Conservation (phyloP, 2,329 filamentous ascomycete species). For the Calonectria naviculata region DNA sequence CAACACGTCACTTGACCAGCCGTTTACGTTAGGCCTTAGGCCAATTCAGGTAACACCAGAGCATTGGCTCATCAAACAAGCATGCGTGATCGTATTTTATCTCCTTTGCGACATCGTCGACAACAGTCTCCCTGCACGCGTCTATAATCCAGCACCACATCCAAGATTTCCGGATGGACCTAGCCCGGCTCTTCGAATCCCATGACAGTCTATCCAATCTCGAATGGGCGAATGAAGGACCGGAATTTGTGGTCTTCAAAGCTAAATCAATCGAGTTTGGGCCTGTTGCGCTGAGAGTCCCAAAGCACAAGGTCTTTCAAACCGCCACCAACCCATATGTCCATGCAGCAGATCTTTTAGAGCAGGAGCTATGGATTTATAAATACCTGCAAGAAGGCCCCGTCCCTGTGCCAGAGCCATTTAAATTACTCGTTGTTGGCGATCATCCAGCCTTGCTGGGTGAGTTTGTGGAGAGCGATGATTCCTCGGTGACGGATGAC, state of each 20-base stretch:
- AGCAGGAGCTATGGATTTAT: not conserved
- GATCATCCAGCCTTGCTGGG: not conserved
- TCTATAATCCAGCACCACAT: not conserved
- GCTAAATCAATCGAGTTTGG: not conserved
- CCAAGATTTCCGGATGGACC: not conserved
- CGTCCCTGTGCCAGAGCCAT: not conserved
- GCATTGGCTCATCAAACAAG: not conserved
- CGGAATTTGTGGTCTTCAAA: not conserved
- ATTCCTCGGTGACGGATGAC: not conserved
- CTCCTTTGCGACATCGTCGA: not conserved
- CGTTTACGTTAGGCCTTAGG: not conserved
- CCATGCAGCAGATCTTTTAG: not conserved
- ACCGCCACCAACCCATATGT: not conserved
- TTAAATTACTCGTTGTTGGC: not conserved
- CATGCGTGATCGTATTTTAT: no score
- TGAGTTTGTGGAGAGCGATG: not conserved
- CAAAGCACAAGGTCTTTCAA: not conserved
- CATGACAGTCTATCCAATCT: not conserved
- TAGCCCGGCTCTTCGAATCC: not conserved
- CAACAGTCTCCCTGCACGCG: not conserved
- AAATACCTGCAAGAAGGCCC: not conserved
- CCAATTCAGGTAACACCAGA: not conserved
- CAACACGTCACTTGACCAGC: not conserved
- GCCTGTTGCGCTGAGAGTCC: not conserved
- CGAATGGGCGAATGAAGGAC: not conserved